A percentile compares a stretch with the other conserved stretches of the same genome.
Conservation (phyloP, 192 early-diverging fungal genomes). For the Coemansia sp. region DNA sequence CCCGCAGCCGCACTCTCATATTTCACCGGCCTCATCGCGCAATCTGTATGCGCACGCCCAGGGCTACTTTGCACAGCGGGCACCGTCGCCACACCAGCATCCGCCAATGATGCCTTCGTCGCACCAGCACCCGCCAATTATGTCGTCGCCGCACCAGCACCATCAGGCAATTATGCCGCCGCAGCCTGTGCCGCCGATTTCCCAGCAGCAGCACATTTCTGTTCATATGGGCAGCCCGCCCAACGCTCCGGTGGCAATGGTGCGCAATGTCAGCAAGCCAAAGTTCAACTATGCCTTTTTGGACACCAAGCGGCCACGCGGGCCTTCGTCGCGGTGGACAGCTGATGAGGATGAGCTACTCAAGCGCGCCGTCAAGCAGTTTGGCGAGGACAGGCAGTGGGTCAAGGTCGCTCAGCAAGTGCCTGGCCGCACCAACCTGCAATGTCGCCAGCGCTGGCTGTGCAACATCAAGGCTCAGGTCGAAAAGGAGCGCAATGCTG, state of each 20-base stretch:
- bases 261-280: constrained; percentile 44
- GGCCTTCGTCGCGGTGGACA: constrained; percentile 47
- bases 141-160: constrained; percentile 9
- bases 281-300: constrained; percentile 54
- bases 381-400: constrained; percentile 54
- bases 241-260: constrained; percentile 4
- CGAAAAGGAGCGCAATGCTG: constrained; percentile 37
- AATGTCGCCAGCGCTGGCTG: constrained; percentile 55
- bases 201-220: constrained; percentile 12
- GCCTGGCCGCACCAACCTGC: constrained; percentile 49
- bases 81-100: constrained; percentile 11
- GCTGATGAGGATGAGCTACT: constrained; percentile 41
- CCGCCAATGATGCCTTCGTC: not conserved
- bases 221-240: constrained; percentile 3
- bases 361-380: constrained; percentile 43
- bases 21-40: constrained; percentile 20
- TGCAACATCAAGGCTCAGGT: constrained; percentile 54
- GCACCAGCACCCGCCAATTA: constrained; percentile 11
- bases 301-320: constrained; percentile 50
- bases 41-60: constrained; percentile 28
- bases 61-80: constrained; percentile 26
- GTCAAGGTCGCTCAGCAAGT: constrained; percentile 53
- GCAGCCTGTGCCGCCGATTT: constrained; percentile 4
- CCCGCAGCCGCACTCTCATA: constrained; percentile 7
- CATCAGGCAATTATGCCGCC: constrained; percentile 2